Percentiles rank a stretch among this genome's conserved stretches.
Conservation (phyloP, 2,329 filamentous ascomycete species). For the Colletotrichum kahawae region DNA sequence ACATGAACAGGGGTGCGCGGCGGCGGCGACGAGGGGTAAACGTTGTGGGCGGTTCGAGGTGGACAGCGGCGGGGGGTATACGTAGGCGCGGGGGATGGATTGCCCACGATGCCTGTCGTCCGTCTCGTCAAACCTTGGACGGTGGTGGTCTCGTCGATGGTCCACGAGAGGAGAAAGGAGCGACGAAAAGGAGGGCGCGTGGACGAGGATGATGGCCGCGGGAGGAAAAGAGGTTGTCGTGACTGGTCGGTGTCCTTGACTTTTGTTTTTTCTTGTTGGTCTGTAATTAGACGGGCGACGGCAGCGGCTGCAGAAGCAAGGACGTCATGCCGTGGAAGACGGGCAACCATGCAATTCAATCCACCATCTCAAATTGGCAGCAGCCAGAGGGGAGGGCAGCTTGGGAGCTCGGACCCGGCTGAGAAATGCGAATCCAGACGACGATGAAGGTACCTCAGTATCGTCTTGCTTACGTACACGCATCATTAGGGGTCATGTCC, state of each 20-base stretch:
- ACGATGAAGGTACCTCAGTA: neutral
- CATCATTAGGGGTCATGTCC: neutral
- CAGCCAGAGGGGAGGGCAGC: neutral
- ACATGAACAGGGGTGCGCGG: constrained; percentile 28
- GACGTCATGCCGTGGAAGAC: constrained; percentile 8
- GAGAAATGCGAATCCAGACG: neutral
- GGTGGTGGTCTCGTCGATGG: neutral
- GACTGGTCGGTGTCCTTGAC: neutral
- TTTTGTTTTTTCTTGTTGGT: neutral
- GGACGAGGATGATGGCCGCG: neutral
- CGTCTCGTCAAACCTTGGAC: neutral
- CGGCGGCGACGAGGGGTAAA: neutral
- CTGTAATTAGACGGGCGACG: neutral
- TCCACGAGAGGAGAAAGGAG: neutral
- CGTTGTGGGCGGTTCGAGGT: neutral
- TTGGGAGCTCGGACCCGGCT: neutral
- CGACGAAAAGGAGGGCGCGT: neutral
- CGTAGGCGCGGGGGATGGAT: neutral
- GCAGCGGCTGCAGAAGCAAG: neutral
- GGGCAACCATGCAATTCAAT: neutral
- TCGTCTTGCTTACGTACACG: neutral
- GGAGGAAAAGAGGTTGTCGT: neutral
- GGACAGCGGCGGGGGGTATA: neutral
- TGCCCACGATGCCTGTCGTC: neutral
- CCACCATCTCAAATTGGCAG: neutral